Conservation (phyloP, 306 rosid genomes). For the Heteromeles arbutifolia region DNA sequence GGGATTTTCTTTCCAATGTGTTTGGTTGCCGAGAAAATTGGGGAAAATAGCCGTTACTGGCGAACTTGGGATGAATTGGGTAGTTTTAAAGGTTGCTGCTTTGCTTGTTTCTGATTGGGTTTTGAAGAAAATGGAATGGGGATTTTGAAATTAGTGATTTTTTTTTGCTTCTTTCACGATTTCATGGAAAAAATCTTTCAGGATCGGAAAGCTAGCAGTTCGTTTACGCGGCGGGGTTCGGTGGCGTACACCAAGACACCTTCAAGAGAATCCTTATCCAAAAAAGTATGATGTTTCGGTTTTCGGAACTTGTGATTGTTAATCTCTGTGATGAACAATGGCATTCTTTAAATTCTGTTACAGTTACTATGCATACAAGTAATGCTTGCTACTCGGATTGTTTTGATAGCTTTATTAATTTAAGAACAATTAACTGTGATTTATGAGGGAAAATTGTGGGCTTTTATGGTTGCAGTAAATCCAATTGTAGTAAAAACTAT, state of each 20-base stretch:
- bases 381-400: neutral
- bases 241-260: slow-evolving; percentile 91
- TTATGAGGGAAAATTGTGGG: neutral
- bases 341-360: neutral
- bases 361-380: neutral
- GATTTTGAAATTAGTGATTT: neutral
- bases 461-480: neutral
- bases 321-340: neutral
- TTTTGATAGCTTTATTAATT: neutral
- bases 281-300: slow-evolving; percentile 38
- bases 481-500: neutral
- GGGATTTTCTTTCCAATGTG: neutral
- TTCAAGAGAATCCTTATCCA: slow-evolving; percentile 60
- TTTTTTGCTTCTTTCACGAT: neutral
- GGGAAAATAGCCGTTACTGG: neutral
- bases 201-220: slow-evolving; percentile 81
- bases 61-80: neutral
- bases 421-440: slow-evolving; percentile 1
- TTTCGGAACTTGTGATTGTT: neutral
- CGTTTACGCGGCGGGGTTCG: slow-evolving; percentile 85
- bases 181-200: slow-evolving; percentile 18
- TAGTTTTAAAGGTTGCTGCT: neutral
- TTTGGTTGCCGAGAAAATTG: slow-evolving; percentile 5
- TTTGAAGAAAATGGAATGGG: neutral
- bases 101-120: neutral